A percentile compares a stretch with the other conserved stretches of the same genome.
phyloP scores from a whole-genome alignment of 2,329 filamentous ascomycete species.

The Aspergillus spinulosporus region DNA sequence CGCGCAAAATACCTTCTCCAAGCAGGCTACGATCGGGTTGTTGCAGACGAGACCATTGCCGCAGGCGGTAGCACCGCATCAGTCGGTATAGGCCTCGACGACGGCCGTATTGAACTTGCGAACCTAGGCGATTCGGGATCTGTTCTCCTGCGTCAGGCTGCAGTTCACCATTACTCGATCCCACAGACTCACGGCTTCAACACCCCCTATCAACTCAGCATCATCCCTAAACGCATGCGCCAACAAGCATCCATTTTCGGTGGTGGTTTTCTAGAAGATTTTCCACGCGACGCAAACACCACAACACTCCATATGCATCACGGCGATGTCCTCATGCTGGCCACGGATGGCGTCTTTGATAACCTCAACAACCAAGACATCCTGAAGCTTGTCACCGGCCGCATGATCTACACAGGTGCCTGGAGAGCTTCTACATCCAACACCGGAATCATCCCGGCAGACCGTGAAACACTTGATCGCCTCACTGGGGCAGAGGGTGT shows the following conservation, averaged over 20 bases:
- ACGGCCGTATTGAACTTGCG: constrained; percentile 79
- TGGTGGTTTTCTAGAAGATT: constrained; percentile 75
- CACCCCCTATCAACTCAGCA: constrained; percentile 90
- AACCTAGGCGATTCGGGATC: constrained; percentile 97
- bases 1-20: constrained; percentile 74
- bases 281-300: constrained; percentile 79
- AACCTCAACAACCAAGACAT: constrained; percentile 92
- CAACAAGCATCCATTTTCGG: constrained; percentile 82
- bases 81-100: constrained; percentile 70
- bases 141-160: constrained; percentile 79
- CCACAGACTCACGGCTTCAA: constrained; percentile 97
- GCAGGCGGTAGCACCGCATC: constrained; percentile 92
- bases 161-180: constrained; percentile 77
- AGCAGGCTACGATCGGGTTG: constrained; percentile 78
- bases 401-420: constrained; percentile 72
- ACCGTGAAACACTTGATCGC: constrained; percentile 52
- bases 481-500: constrained; percentile 54
- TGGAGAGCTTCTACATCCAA: constrained; percentile 64
- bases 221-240: constrained; percentile 77
- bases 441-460: constrained; percentile 62
- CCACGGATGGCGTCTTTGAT: constrained; percentile 93
- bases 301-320: constrained; percentile 75
- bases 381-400: constrained; percentile 71
- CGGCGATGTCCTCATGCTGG: constrained; percentile 90
- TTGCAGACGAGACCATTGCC: constrained; percentile 68